Percentiles rank a stretch among this genome's conserved stretches.
Conservation (phyloP, 1,284 basidiomycete genomes). For the Trichosporon asahii region DNA sequence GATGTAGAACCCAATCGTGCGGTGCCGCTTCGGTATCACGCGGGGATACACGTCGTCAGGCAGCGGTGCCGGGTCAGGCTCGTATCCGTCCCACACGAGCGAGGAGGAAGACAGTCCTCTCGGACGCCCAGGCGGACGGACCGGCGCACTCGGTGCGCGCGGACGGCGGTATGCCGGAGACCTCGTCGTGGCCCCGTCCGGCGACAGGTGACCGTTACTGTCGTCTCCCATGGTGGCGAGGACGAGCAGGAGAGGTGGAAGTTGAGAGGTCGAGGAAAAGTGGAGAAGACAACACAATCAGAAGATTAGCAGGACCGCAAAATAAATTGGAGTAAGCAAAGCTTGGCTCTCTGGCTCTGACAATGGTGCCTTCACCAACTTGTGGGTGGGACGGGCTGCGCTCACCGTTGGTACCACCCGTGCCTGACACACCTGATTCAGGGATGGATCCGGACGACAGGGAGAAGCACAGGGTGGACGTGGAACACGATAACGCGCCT, state of each 20-base stretch:
- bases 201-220: constrained; percentile 1
- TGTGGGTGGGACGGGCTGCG: neutral
- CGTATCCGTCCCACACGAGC: constrained; percentile 6
- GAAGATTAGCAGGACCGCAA: neutral
- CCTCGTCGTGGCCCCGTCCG: neutral
- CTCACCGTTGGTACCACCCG: neutral
- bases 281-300: neutral
- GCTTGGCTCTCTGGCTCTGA: neutral
- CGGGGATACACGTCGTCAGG: constrained; percentile 17
- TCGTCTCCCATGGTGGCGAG: constrained; percentile 7
- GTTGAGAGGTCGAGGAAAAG: neutral
- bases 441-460: neutral
- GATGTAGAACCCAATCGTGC: constrained; percentile 32
- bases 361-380: neutral
- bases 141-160: neutral
- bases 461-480: neutral
- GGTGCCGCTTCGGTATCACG: neutral
- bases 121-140: neutral
- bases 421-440: neutral
- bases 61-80: constrained; percentile 7
- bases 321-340: neutral
- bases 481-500: neutral
- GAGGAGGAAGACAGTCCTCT: neutral
- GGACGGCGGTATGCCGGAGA: neutral
- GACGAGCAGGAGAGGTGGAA: neutral